These are phyloP conservation scores for Backusella sp. DNA, from an alignment of 192 early-diverging fungal species.

Conservation along the genomic window DNA sequence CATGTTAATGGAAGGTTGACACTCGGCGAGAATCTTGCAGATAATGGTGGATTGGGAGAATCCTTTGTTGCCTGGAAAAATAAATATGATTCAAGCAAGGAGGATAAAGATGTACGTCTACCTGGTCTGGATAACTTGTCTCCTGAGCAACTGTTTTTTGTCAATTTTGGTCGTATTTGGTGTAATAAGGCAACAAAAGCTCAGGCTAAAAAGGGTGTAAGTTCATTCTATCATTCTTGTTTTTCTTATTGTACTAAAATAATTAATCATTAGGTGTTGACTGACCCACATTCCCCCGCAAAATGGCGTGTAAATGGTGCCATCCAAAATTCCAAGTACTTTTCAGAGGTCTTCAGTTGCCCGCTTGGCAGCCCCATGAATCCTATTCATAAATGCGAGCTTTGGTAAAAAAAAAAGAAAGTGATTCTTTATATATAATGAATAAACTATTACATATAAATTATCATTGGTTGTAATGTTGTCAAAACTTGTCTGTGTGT, in stretches of 20 bases:
- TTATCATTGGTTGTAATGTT: too few relatives aligned
- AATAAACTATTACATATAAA: neutral
- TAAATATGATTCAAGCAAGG: slow-evolving; percentile 30
- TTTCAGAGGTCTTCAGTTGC: slow-evolving; percentile 71
- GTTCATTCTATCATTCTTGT: neutral
- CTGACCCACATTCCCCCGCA: slow-evolving; percentile 66
- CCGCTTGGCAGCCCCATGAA: slow-evolving; percentile 63
- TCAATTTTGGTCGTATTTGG: slow-evolving; percentile 71
- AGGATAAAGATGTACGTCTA: slow-evolving; percentile 26
- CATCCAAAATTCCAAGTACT: slow-evolving; percentile 61
- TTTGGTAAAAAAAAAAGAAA: slow-evolving; percentile 27
- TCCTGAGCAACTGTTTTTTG: slow-evolving; percentile 63
- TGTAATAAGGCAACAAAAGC: slow-evolving; percentile 47
- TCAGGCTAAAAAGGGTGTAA: slow-evolving; percentile 45
- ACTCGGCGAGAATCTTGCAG: slow-evolving; percentile 66
- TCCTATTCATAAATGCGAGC: slow-evolving; percentile 56
- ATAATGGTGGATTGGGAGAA: slow-evolving; percentile 61
- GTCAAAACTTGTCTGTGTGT: neutral
- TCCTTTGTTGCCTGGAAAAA: slow-evolving; percentile 33
- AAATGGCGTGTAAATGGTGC: slow-evolving; percentile 71
- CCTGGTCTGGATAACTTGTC: slow-evolving; percentile 55
- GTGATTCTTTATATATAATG: neutral
- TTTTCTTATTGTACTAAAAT: neutral
- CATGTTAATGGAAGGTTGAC: slow-evolving; percentile 58
- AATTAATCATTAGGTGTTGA: slow-evolving; percentile 41